Evolutionary conservation across 164 flowering plant genomes (phyloP), one percentile per base, ranked within the genome.

Genomic region (Euptelea pleiosperma): DNA sequence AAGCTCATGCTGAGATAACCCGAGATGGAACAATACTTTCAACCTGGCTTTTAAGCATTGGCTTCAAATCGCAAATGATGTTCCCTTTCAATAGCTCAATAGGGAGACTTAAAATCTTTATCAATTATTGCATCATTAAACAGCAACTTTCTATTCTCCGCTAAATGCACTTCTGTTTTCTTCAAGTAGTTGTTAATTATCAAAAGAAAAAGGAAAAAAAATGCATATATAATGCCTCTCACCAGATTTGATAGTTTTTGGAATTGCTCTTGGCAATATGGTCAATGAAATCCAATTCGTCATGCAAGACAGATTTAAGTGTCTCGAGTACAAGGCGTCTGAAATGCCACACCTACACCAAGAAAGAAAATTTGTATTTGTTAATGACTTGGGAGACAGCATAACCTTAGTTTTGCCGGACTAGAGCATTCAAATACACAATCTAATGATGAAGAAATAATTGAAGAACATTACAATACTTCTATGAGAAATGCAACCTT

Each of bases 231-330:
- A 30, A 37, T 43, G 26, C 24, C 43, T 35, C 83, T 75, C 62
- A 90, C 97, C 99, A 94, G 39, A 94, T 78, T 72, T 94, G 99
- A 67, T 91, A 94, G 58, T 94, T 94, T 63, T 94, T 94, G 48
- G 95, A 61, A 61, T 86, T 88, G 12, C 52, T 37, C 48, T 67
- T 73, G 35, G 96, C 86, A 56, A 89, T 64, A 10, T 46, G 47
- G 19, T 78, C 83, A 72, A 84, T 61, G 52, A 77, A 91, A 52
- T 59, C 73, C 70, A 94, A 61, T 74, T 94, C 97, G 2, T 79
- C 73, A 39, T 68, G 75, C 64, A 94, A 59, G 55, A 91, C 82
- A 60, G 57, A 68, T 63, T 68, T 50, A 29, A 91, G 78, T 2
- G 85, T 71, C 68, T 88, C 91, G 9, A 94, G 83, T 42, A 94